Conservation (phyloP, 208 protist genomes). For the Vickermania spadyakhi region DNA sequence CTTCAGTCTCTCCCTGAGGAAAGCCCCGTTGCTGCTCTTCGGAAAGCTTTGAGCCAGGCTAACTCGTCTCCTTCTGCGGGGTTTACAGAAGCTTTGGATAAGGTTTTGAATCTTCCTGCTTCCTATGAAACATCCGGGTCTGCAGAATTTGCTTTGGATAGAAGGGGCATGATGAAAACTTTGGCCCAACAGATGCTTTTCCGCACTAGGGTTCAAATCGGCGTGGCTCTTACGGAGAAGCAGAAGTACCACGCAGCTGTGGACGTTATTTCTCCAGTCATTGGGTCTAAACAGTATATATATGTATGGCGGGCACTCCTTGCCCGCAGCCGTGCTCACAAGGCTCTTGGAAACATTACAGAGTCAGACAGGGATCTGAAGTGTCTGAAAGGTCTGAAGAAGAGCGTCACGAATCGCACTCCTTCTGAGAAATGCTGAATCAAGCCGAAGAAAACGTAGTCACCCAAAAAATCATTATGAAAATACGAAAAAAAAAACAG, state of each 20-base stretch:
- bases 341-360: slow-evolving; percentile 69
- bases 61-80: slow-evolving; percentile 52
- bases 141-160: slow-evolving; percentile 26
- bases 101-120: slow-evolving; percentile 19
- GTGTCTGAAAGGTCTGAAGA: slow-evolving; percentile 53
- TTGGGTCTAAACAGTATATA: slow-evolving; percentile 72
- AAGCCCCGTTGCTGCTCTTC: slow-evolving; percentile 47
- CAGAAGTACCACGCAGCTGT: slow-evolving; percentile 63
- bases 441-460: no score
- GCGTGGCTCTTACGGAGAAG: slow-evolving; percentile 59
- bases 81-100: slow-evolving; percentile 39
- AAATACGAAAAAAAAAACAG: no score
- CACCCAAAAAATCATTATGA: no score
- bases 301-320: slow-evolving; percentile 86
- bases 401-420: slow-evolving; percentile 30
- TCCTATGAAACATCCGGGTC: slow-evolving; percentile 54
- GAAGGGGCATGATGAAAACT: slow-evolving; percentile 32
- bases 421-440: slow-evolving; percentile 38
- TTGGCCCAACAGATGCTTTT: slow-evolving; percentile 67
- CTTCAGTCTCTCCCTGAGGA: slow-evolving; percentile 38
- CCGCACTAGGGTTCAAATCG: slow-evolving; percentile 60
- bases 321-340: slow-evolving; percentile 64
- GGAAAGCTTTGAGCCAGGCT: slow-evolving; percentile 37
- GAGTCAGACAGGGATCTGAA: slow-evolving; percentile 75
- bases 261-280: slow-evolving; percentile 49